Conservation (phyloP, 2,329 filamentous ascomycete genomes). For the Monosporascus sp. region DNA sequence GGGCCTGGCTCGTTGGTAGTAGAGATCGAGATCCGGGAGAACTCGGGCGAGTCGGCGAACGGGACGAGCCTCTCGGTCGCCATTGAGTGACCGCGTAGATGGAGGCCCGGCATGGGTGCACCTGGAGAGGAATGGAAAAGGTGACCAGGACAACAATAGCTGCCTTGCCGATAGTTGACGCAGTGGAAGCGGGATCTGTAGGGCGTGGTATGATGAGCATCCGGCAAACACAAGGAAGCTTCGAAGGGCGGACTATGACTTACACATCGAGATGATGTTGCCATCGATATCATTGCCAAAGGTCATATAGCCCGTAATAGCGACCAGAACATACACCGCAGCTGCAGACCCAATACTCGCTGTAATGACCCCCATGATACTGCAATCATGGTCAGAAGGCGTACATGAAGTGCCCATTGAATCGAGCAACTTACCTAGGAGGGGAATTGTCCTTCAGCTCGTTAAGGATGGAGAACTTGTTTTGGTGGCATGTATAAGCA, state of each 20-base stretch:
- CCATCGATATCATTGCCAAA: constrained; percentile 86
- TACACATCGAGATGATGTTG: constrained; percentile 93
- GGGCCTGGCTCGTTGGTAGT: constrained; percentile 31
- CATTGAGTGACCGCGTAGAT: constrained; percentile 91
- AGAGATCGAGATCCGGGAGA: constrained; percentile 39
- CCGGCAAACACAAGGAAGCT: neutral
- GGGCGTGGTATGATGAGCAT: constrained; percentile 7
- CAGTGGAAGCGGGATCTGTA: constrained; percentile 63
- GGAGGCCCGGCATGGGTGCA: constrained; percentile 93
- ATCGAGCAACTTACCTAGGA: constrained; percentile 27
- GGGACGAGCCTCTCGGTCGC: constrained; percentile 56
- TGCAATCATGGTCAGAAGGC: constrained; percentile 29
- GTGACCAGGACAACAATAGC: constrained; percentile 95
- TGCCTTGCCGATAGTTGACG: constrained; percentile 87
- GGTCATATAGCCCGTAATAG: constrained; percentile 90
- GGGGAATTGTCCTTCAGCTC: constrained; percentile 85
- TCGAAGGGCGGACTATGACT: constrained; percentile 26
- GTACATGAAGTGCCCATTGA: neutral
- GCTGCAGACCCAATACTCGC: constrained; percentile 87
- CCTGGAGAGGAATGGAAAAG: constrained; percentile 92
- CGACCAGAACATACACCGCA: constrained; percentile 81
- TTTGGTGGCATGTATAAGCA: constrained; percentile 99
- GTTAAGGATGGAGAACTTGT: constrained; percentile 99
- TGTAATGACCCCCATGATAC: constrained; percentile 72
- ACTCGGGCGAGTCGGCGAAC: constrained; percentile 35